phyloP scores from a whole-genome alignment of 2,329 filamentous ascomycete genomes.

The Xylaria hypoxylon region DNA sequence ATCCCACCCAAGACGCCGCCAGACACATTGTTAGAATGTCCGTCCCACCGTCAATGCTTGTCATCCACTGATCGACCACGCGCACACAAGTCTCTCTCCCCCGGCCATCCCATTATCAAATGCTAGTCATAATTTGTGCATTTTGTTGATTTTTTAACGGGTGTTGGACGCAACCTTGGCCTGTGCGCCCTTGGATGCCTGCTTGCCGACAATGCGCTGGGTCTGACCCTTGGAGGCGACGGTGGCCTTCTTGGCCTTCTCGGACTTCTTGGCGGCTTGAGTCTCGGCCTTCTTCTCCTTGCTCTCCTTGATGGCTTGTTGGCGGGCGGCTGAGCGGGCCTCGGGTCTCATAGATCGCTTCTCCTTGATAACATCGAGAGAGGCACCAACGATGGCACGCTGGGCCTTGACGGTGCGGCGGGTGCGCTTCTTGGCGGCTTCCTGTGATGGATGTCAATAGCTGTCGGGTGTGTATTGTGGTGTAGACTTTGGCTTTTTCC shows the following conservation, averaged over 20 bases:
- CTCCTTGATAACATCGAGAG: conserved; percentile 99
- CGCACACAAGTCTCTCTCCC: conserved; percentile 30
- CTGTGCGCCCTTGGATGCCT: conserved; percentile 91
- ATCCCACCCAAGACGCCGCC: conserved; percentile 52
- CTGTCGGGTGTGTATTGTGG: neutral
- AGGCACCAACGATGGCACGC: conserved; percentile 98
- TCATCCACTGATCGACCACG: conserved; percentile 34
- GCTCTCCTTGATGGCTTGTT: conserved; percentile 91
- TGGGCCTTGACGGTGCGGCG: conserved; percentile 98
- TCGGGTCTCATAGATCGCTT: conserved; percentile 94
- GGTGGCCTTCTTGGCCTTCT: conserved; percentile 95
- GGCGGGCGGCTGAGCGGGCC: conserved; percentile 90
- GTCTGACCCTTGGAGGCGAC: conserved; percentile 80
- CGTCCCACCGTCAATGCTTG: conserved; percentile 39
- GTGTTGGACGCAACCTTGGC: conserved; percentile 86
- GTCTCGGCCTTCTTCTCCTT: conserved; percentile 97
- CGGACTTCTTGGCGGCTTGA: conserved; percentile 95
- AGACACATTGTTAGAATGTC: conserved; percentile 46
- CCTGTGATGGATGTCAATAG: conserved; percentile 71
- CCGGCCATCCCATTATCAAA: conserved; percentile 33
- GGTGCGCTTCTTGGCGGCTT: conserved; percentile 99
- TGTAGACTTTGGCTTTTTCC: neutral
- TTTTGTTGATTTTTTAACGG: conserved; percentile 70
- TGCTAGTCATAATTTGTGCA: conserved; percentile 32
- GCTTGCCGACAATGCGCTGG: conserved; percentile 90